Evolutionary conservation across 352 stramenopile genomes (phyloP).

Genomic region (Pythium oligandrum): DNA sequence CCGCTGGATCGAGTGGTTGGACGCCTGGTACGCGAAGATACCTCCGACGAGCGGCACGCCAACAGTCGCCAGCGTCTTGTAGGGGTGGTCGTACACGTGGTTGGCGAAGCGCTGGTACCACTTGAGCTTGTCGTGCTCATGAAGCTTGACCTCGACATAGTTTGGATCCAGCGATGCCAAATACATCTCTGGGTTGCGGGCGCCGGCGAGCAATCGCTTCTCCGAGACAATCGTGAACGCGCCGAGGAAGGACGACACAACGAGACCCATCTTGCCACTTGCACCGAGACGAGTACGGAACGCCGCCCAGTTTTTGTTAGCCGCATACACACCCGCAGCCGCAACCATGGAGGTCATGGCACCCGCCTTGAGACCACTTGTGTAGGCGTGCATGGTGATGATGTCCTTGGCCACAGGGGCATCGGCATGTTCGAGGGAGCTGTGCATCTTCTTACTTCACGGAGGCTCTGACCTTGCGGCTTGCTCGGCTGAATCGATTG

Average conservation of each 20-base stretch:
- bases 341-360: conserved; percentile 25
- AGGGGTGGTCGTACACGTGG: conserved; percentile 80
- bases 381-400: conserved; percentile 70
- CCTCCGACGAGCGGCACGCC: conserved; percentile 59
- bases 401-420: conserved; percentile 23
- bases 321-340: conserved; percentile 25
- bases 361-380: conserved; percentile 44
- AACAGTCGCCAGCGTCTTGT: conserved; percentile 43
- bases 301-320: conserved; percentile 53
- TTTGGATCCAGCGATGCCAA: conserved; percentile 46
- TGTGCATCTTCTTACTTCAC: too few relatives aligned
- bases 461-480: too few relatives aligned
- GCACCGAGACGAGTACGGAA: conserved; percentile 69
- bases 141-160: conserved; percentile 31
- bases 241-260: conserved; percentile 53
- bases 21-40: conserved; percentile 66
- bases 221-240: conserved; percentile 68
- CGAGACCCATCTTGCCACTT: conserved; percentile 72
- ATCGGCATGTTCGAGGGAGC: too few relatives aligned
- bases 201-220: conserved; percentile 49
- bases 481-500: too few relatives aligned
- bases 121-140: conserved; percentile 36
- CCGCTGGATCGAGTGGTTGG: conserved; percentile 60
- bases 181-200: conserved; percentile 71
- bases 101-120: conserved; percentile 63